Base-by-base conservation (phyloP, 1,284 basidiomycete genomes). In the Trichosporon asahii region DNA sequence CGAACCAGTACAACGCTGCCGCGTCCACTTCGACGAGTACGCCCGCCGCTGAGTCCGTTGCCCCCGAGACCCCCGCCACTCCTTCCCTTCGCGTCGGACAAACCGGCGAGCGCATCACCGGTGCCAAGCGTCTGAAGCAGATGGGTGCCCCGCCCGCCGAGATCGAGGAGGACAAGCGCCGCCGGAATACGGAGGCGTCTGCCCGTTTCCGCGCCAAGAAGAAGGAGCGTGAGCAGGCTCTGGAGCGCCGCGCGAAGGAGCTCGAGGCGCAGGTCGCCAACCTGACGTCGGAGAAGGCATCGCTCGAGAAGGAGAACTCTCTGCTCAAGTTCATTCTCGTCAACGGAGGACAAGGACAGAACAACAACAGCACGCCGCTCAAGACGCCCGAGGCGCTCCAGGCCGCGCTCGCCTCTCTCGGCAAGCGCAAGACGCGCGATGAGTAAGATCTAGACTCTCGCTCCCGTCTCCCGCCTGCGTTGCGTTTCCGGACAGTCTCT, bases 191-290 rank as follows among this genome's bases (percentile, higher is more conserved):
- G 0, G 94, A 94, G 21, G 96, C 96, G 0, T 94, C 92, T 70
- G 95, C 95, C n/a, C 91, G 96, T 15, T 99, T 99, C 88, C 88
- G 96, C 71, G 85, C 95, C 78, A 99, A 99, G 89, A 99, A 99
- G 88, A 99, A 99, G 87, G 94, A 98, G 84, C 88, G 97, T 23
- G 96, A 99, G 85, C 91, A 91, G 15, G 94, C 94, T 11, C 86
- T 99, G 18, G 96, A 99, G 84, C 87, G 87, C 65, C 90, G 90
- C 77, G 90, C 93, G 21, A 95, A 95, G 84, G 94, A 97, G 79
- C 87, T 98, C n/a, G 91, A 95, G 81, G 85, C 86, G 1, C 89
- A 91, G 69, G 91, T 98, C 9, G 86, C 86, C 61, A 90, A 92
- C 77, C 87, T 98, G 8, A 91, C 95, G 83, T 88, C 91, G 76